Conservation (phyloP, 306 rosid genomes). For the Fagus sylvatica region DNA sequence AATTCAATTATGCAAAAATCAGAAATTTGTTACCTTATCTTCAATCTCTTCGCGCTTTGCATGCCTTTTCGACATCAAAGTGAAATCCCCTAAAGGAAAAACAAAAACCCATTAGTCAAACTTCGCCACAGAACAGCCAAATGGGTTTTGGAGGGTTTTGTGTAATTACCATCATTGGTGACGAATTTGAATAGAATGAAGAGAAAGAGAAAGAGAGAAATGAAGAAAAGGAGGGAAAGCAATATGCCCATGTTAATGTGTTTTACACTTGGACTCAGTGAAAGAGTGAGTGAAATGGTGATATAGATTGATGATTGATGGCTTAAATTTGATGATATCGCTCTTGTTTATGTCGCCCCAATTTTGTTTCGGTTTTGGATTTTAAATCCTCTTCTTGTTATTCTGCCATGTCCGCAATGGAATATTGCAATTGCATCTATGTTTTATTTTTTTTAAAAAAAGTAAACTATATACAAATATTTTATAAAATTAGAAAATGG, state of each 20-base stretch:
- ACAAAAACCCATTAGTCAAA: conserved; percentile 1
- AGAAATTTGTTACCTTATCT: conserved; percentile 56
- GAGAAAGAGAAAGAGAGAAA: conserved; percentile 31
- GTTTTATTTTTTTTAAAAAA: no score
- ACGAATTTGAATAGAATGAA: conserved; percentile 49
- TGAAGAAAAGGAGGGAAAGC: conserved; percentile 19
- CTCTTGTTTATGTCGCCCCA: no score
- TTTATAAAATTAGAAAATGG: no score
- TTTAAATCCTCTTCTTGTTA: no score
- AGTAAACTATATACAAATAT: no score
- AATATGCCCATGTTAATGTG: not conserved
- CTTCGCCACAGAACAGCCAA: not conserved
- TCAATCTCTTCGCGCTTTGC: conserved; percentile 69
- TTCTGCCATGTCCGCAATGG: no score
- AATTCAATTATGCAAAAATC: not conserved
- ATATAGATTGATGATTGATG: no score
- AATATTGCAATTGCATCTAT: no score
- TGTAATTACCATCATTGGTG: conserved; percentile 60
- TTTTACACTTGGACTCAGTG: not conserved
- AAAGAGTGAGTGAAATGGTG: no score
- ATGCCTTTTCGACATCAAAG: conserved; percentile 68
- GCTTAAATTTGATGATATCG: no score
- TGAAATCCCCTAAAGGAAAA: conserved; percentile 62
- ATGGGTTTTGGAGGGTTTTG: not conserved
- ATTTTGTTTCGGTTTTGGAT: no score